phyloP scores from a whole-genome alignment of 108 stramenopile genomes.

The Mayamaea pseudoterrestris region DNA sequence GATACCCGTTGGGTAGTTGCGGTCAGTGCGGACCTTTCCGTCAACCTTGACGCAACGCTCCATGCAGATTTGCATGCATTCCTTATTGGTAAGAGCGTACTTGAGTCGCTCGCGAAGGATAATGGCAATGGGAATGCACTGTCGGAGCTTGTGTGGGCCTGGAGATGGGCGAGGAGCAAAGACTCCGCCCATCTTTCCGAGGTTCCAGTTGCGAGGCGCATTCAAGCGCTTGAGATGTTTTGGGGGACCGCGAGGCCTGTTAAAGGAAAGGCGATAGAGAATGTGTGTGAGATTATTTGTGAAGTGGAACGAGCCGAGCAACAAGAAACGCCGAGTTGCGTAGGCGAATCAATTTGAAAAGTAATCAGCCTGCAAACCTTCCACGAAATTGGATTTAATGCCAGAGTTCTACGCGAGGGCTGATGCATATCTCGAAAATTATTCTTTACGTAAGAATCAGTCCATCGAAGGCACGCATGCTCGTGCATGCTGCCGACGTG shows the following conservation, averaged over 20 bases:
- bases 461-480: too few relatives aligned
- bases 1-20: constrained; percentile 98
- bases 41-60: constrained; percentile 95
- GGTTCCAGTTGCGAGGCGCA: constrained; percentile 99
- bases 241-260: constrained; percentile 94
- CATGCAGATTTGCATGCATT: constrained; percentile 99
- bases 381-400: too few relatives aligned
- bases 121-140: constrained; percentile 92
- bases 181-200: constrained; percentile 98
- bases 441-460: too few relatives aligned
- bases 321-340: constrained; percentile 1
- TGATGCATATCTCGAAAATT: too few relatives aligned
- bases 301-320: constrained; percentile 1
- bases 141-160: constrained; percentile 97
- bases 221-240: constrained; percentile 99
- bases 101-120: constrained; percentile 99
- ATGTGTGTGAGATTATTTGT: not conserved
- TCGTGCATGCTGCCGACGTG: too few relatives aligned
- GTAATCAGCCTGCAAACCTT: too few relatives aligned
- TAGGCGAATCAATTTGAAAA: not conserved
- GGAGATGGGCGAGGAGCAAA: constrained; percentile 90
- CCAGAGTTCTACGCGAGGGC: too few relatives aligned
- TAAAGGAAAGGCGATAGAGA: not conserved
- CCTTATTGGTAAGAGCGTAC: constrained; percentile 98
- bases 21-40: constrained; percentile 97